Base-by-base conservation (phyloP, 2,329 filamentous ascomycete genomes). In the Chaetomiaceae sp. region DNA sequence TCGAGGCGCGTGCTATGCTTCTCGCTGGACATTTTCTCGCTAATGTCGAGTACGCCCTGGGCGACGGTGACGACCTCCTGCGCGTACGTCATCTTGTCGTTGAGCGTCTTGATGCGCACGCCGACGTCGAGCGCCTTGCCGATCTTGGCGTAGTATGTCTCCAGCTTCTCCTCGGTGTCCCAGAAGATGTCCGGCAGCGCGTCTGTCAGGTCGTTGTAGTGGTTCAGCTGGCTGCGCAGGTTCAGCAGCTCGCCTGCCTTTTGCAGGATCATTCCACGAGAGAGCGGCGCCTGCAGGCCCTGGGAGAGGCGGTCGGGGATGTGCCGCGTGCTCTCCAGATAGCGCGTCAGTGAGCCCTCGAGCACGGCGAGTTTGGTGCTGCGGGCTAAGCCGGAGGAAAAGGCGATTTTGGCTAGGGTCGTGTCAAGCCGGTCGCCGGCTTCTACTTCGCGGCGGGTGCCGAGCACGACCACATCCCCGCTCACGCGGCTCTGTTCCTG, bases 1-100 rank as follows among this genome's bases (percentile, higher is more conserved):
- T 97, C 94, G 10, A 99, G 76, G 51, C 89, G 79, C 27, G 91
- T 82, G 14, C 89, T 87, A 66, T 97, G 90, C 67, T 89, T 90
- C 75, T 97, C 91, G 66, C 88, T 95, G 51, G 95, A 78, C 66
- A 91, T 85, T 69, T 96, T 90, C 53, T 94, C 79, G 57, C 96
- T 73, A n/a, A 97, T 91, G 48, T 80, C 89, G 7, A 94, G 89
- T 68, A 96, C 96, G 68, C 96, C 90, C 53, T 94, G 79, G 56
- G 97, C 73, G 14, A 97, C 91, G 48, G 79, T 89, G 6, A 94
- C 90, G 67, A 96, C 96, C 69, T 97, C 92, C 65, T 94, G 89
- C 1, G 92, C 94, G 68, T 99, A 97, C 65, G 96, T 92, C 82
- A 99, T 95, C 74, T 95, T 95, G 73, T 95, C 89, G 68, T 99